Base-by-base conservation (phyloP, 2,329 filamentous ascomycete genomes). In the Epichloe gansuensis region DNA sequence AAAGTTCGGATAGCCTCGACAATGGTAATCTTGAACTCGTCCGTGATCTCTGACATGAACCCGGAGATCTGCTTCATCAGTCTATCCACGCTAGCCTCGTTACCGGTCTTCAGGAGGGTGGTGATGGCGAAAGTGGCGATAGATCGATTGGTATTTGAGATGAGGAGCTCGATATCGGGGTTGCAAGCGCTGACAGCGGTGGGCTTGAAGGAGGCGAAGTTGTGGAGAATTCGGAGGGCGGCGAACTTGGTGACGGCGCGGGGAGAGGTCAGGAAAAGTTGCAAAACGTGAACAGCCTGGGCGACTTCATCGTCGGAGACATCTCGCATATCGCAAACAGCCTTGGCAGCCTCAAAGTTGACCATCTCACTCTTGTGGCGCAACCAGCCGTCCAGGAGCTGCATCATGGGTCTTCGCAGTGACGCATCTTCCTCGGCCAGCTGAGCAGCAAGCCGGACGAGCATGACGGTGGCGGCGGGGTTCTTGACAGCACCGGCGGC, bases 1-100 rank as follows among this genome's bases (percentile, higher is more conserved):
- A 98, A 74, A 3, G 93, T 97, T 55, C 93, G 86, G 64, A 98
- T 96, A 42, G 93, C 93, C 69, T 98, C 93, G 43, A 98, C 91
- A 63, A 98, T 95, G n/a, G 93, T 98, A 60, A 98, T 95, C 77
- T 97, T 98, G 77, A 98, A 98, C 69, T 98, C 93, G 65, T 98
- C 93, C 6, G 91, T 96, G 59, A 97, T 97, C 70, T 97, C 93
- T 4, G 90, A 88, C 93, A 98, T 97, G 74, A 98, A 96, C 40
- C 87, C 85, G 25, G 89, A 89, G 56, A 98, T 97, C 68, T 97
- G 90, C 78, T 96, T 96, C 89, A 98, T 96, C 59, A 98, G 73
- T 51, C 93, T 84, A 67, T 98, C 93, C 44, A 98, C 93, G 59
- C 89, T 96, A 40, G 88, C 88, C 71, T 98, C 93, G 65, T 97